phyloP scores from a whole-genome alignment of 2,329 filamentous ascomycete genomes.

The Plectosphaerella sp. region DNA sequence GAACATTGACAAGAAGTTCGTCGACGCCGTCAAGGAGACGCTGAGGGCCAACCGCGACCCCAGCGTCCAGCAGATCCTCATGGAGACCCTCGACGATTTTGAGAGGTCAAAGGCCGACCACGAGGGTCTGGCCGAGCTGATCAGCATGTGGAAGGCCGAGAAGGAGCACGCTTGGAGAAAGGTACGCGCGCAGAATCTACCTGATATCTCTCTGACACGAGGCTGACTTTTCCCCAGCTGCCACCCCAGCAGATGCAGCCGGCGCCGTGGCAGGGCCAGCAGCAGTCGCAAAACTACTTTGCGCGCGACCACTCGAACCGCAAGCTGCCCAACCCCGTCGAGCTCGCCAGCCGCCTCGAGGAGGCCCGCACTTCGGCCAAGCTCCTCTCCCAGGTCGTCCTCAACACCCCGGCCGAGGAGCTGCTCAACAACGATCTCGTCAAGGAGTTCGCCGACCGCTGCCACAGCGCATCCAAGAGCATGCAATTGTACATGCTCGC shows the following conservation, averaged over 20 bases:
- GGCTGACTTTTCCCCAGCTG: conserved; percentile 14
- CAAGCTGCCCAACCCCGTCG: conserved; percentile 62
- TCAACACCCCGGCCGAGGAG: conserved; percentile 75
- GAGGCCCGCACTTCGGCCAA: conserved; percentile 89
- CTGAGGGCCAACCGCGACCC: conserved; percentile 67
- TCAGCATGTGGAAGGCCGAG: conserved; percentile 87
- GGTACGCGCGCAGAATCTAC: conserved; percentile 28
- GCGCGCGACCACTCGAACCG: conserved; percentile 43
- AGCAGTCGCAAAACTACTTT: conserved; percentile 54
- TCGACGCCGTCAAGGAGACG: conserved; percentile 69
- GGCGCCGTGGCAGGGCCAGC: conserved; percentile 17
- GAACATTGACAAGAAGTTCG: conserved; percentile 82
- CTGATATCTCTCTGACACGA: background rate
- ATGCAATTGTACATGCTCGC: conserved; percentile 83
- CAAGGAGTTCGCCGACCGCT: conserved; percentile 86
- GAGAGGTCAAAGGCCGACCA: conserved; percentile 69
- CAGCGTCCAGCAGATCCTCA: conserved; percentile 77
- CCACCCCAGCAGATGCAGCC: conserved; percentile 13
- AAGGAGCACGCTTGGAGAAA: conserved; percentile 60
- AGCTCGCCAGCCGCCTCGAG: conserved; percentile 79
- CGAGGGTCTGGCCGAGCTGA: conserved; percentile 64
- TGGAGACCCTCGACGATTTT: conserved; percentile 80
- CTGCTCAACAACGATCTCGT: conserved; percentile 81
- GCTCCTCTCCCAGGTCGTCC: conserved; percentile 85
- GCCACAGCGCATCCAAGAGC: conserved; percentile 72